Evolutionary conservation across 2,329 filamentous ascomycete genomes (phyloP).

Genomic region (Hypoxylon sp.): DNA sequence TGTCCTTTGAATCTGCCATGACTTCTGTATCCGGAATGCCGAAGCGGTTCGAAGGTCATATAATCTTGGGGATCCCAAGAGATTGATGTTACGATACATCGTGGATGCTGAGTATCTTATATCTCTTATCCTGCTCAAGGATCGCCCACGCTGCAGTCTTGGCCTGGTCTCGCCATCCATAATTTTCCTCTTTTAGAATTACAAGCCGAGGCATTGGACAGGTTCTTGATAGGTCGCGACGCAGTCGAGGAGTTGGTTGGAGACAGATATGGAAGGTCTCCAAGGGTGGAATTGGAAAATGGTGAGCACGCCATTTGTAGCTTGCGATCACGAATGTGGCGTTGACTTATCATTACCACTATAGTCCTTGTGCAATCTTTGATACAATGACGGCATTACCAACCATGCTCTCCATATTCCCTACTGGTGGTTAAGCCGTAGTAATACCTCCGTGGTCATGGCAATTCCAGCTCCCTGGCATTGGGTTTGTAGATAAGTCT

Average conservation of each 20-base stretch:
- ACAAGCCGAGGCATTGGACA: slow-evolving; percentile 20
- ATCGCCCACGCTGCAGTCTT: slow-evolving; percentile 14
- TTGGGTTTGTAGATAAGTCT: slow-evolving; percentile 8
- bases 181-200: slow-evolving; percentile 33
- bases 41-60: neutral
- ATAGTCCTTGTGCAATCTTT: slow-evolving; percentile 17
- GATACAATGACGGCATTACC: slow-evolving; percentile 22
- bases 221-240: slow-evolving; percentile 6
- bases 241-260: slow-evolving; percentile 11
- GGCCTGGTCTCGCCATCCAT: slow-evolving; percentile 35
- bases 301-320: slow-evolving; percentile 31
- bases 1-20: slow-evolving; percentile 39
- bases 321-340: slow-evolving; percentile 31
- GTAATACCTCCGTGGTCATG: slow-evolving; percentile 29
- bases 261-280: slow-evolving; percentile 23
- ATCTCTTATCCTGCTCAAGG: slow-evolving; percentile 2
- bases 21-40: neutral
- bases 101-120: slow-evolving; percentile 17
- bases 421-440: slow-evolving; percentile 9
- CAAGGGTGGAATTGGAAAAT: slow-evolving; percentile 17
- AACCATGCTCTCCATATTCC: slow-evolving; percentile 4
- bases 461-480: slow-evolving; percentile 32
- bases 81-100: neutral
- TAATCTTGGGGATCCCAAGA: neutral
- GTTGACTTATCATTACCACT: slow-evolving; percentile 15